Base-by-base conservation (phyloP, 2,329 filamentous ascomycete species). In the Eutypella sp. region DNA sequence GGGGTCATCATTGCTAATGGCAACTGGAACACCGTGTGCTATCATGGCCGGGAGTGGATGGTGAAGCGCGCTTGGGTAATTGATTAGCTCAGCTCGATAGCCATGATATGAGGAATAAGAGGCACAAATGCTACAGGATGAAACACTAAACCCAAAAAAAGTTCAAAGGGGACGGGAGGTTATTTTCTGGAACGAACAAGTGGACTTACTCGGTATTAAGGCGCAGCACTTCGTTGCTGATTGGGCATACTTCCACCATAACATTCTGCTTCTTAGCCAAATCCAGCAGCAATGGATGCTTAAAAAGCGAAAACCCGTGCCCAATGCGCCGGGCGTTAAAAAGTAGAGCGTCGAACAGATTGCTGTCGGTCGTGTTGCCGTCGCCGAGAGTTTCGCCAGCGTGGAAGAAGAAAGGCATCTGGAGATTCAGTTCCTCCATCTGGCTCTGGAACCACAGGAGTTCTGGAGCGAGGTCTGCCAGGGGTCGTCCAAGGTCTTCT, bases 371-470 rank as follows among this genome's bases (percentile, higher is more conserved):
- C 3, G 67, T 67, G 53, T 82, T 76, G 20, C 81, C 82, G 47
- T 84, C 79, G 10, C 79, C 81, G 2, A 85, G 72, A 13, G 78
- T 82, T 58, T 86, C 82, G 42, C 82, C 83, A 0, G 82, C 82
- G 57, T 87, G 83, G 67, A 87, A 85, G 66, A 84, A 83, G 68
- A 86, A 85, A 0, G 83, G 83, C n/a, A 86, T 43, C 8, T 44
- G 43, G 20, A 86, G 71, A 6, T 72, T 73, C 50, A 76, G 72
- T 57, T 81, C 71, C 1, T 70, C 69, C 53, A 82, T 85, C 34
- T 69, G 66, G 53, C 82, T 83, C 51, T 76, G 75, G 68, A 87
- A 86, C 79, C 79, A 85, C 58, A 86, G 82, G 2, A 86, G 63
- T 46, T 84, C 69, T 0, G 82, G 81, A 0, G 79, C 69, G n/a